Percentiles rank a stretch among this genome's conserved stretches.
Conservation (phyloP, 2,329 filamentous ascomycete species). For the Cytospora leucostoma region DNA sequence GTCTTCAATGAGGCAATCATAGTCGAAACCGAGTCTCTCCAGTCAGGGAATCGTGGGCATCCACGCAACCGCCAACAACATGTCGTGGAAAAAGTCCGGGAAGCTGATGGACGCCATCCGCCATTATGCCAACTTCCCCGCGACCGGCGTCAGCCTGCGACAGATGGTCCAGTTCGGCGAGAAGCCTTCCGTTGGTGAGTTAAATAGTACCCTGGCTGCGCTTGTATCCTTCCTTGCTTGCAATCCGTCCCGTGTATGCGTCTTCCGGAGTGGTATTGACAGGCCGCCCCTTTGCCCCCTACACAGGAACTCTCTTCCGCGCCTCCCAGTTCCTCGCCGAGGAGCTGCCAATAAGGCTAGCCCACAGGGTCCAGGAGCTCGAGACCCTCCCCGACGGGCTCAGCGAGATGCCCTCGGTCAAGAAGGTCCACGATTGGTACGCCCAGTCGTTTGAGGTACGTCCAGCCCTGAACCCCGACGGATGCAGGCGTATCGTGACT, state of each 20-base stretch:
- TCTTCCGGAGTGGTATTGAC: conserved; percentile 11
- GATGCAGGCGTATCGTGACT: conserved; percentile 29
- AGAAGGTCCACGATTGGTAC: conserved; percentile 96
- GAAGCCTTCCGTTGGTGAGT: conserved; percentile 81
- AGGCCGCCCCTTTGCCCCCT: conserved; percentile 16
- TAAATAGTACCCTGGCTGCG: conserved; percentile 6
- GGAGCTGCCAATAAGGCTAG: conserved; percentile 93
- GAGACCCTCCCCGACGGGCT: conserved; percentile 90
- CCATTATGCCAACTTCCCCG: conserved; percentile 95
- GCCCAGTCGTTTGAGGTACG: conserved; percentile 97
- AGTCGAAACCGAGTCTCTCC: conserved; percentile 17
- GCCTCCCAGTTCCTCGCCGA: conserved; percentile 98
- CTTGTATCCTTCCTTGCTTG: not conserved
- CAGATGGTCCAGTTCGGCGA: conserved; percentile 99
- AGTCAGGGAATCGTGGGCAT: conserved; percentile 23
- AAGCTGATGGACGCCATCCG: conserved; percentile 95
- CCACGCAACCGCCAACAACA: conserved; percentile 47
- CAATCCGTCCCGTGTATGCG: not conserved
- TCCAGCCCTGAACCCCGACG: conserved; percentile 22
- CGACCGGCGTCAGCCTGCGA: conserved; percentile 90
- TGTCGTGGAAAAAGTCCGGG: conserved; percentile 93
- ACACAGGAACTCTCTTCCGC: conserved; percentile 85
- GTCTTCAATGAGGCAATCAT: conserved; percentile 26
- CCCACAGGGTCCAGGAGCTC: conserved; percentile 94
- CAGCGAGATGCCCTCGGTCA: conserved; percentile 96